Evolutionary conservation across 192 early-diverging fungal genomes (phyloP), one percentile per base, ranked within the genome.

Genomic region (Obelidium mucronatum): DNA sequence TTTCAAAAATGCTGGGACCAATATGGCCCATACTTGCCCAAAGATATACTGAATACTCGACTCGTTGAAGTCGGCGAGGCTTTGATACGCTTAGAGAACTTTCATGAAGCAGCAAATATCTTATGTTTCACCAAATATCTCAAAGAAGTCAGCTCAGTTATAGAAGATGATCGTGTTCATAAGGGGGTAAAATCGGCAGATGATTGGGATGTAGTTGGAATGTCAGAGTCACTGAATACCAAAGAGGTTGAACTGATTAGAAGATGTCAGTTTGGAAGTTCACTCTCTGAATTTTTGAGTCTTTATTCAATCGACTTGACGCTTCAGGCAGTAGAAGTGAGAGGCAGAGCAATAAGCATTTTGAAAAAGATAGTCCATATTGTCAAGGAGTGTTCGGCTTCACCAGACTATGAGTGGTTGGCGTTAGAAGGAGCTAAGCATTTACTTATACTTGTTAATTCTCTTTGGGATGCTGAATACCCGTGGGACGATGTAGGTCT

Each of bases 1-100:
- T 74, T 85, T 19, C 55, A 51, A 39, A 72, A 81, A 58, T 85
- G 83, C 52, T 85, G 83, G 83, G 74, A 78, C 17, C 75, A 76
- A 69, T 85, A 75, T 59, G 48, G 55, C 4, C 63, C 73, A 31
- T 80, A 85, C 48, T 60, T 85, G 33, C 66, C 75, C 13, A 54
- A 33, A 54, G 74, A 76, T 48, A 60, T 68, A 3, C 22, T 80
- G 36, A 63, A 75, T 53, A 56, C 53, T 1, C 53, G 76, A 3
- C 71, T 82, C 34, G 74, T 85, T 19, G 75, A 80, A 52, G 59
- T 75, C 42, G 83, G 83, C 2, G 83, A 85, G 61, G 37, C 39
- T 1, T 40, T 85, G 30, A 19, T 85, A 31, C 61, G 37, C 11
- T 78, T 82, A 2, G 22, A 67, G 30, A 78, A 79, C 15, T 82